These are phyloP conservation scores for Apiotrichum gamsii DNA, from an alignment of 1,284 basidiomycete genomes.

Conservation along the genomic window DNA sequence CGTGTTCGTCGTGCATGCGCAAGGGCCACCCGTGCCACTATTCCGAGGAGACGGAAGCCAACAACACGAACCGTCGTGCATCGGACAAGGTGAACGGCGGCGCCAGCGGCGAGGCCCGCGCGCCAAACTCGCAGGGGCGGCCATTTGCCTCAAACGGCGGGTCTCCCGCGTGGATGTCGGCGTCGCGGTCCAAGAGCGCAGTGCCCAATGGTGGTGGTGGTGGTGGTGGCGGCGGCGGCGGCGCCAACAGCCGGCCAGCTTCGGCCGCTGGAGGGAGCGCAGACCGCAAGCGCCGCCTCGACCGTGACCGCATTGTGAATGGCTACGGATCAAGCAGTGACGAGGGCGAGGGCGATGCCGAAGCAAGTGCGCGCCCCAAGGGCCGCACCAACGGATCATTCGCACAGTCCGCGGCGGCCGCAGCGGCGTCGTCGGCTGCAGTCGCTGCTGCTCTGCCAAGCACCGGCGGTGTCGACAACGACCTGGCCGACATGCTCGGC, in stretches of 20 bases:
- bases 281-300: constrained; percentile 18
- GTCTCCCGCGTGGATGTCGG: constrained; percentile 17
- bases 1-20: constrained; percentile 33
- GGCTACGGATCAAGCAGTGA: constrained; percentile 33
- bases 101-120: background rate
- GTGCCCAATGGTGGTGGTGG: background rate
- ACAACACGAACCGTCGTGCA: constrained; percentile 14
- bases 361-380: background rate
- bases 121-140: background rate
- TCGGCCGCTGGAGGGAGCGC: constrained; percentile 12
- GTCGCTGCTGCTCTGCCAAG: too few species aligned
- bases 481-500: constrained; percentile 24
- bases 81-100: constrained; percentile 2
- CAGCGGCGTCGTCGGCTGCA: too few species aligned
- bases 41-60: constrained; percentile 32
- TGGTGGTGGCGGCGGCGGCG: too few species aligned
- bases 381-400: background rate
- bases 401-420: background rate
- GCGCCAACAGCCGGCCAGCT: constrained; percentile 6
- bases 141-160: constrained; percentile 11
- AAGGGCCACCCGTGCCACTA: constrained; percentile 36
- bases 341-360: constrained; percentile 8
- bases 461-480: constrained; percentile 18
- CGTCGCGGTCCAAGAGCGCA: constrained; percentile 12
- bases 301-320: constrained; percentile 30